These are phyloP conservation scores for Penicillium maclennaniae DNA, from an alignment of 495 filamentous ascomycete genomes.

Conservation along the genomic window DNA sequence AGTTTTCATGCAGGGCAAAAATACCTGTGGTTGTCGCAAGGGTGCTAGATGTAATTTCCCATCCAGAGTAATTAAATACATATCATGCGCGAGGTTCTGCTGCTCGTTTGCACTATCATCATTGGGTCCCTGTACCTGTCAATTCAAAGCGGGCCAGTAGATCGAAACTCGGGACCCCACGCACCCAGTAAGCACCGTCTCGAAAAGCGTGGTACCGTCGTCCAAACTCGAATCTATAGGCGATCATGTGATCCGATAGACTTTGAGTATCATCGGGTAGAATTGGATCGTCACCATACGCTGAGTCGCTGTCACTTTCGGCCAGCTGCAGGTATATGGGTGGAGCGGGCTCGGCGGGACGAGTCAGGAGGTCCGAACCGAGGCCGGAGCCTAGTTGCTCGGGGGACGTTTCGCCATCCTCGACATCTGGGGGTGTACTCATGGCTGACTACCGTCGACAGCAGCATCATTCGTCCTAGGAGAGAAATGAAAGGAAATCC, in stretches of 20 bases:
- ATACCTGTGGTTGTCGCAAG: slow-evolving; percentile 36
- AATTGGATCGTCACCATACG: slow-evolving; percentile 21
- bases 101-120: slow-evolving; percentile 28
- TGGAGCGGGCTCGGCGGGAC: neutral
- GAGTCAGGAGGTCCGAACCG: neutral
- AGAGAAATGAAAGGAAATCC: too few relatives aligned
- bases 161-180: neutral
- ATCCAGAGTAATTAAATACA: slow-evolving; percentile 37
- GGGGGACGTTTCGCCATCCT: neutral
- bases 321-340: slow-evolving; percentile 1
- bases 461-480: neutral
- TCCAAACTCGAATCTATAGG: slow-evolving; percentile 53
- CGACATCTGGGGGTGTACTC: slow-evolving; percentile 5
- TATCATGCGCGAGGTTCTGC: slow-evolving; percentile 29
- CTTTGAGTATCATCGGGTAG: slow-evolving; percentile 21
- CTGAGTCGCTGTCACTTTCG: slow-evolving; percentile 16
- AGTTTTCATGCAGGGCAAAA: neutral
- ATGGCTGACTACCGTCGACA: slow-evolving; percentile 2
- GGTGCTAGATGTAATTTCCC: slow-evolving; percentile 48
- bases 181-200: slow-evolving; percentile 52
- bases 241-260: slow-evolving; percentile 21
- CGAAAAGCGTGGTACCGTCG: slow-evolving; percentile 61
- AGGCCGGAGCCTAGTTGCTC: neutral
- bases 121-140: slow-evolving; percentile 21
- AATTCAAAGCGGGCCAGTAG: neutral